Base-by-base conservation (phyloP, 1,139 yeast genomes). In the Blastobotrys aristatus region DNA sequence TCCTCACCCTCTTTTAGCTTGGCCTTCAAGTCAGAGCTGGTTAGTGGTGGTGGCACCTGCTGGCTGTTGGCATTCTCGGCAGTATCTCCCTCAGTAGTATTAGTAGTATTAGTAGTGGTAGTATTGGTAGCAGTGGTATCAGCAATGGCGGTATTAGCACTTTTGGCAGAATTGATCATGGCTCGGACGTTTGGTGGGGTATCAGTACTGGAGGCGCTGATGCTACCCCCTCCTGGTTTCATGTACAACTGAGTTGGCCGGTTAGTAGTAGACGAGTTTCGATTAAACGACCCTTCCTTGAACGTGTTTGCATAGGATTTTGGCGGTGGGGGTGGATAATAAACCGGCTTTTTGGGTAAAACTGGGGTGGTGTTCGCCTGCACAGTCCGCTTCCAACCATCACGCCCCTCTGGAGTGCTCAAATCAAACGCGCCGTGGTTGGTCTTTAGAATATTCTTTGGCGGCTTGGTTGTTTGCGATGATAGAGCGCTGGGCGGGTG, bases 391-490 rank as follows among this genome's bases (percentile, higher is more conserved):
- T 48, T 47, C 63, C 63, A 60, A 21, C 51, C 48, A 34, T 57
- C 57, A 0, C 60, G 53, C 18, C 64, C 64, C 31, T 56, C 60
- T 30, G 48, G 54, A 4, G 64, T 60, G 33, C 59, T 52, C 40
- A 61, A 48, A 43, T 61, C 59, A 47, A 58, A 61, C 27, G 53
- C 56, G 2, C 64, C 63, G 42, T 56, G 51, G 27, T 70, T 71
- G 20, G 64, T 60, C 48, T 61, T 62, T 49, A 72, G 67, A 22
- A 68, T 49, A 53, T 69, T 66, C 53, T 80, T 50, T 38, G 20
- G 20, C 22, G 40, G 30, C 7, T 4, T 2, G 6, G 32, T 5
- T 6, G 32, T 13, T 6, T 7, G 4, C 5, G 32, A 30, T n/a
- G n/a, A n/a, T n/a, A n/a, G n/a, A n/a, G n/a, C n/a, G n/a, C n/a